Percentiles rank a stretch among this genome's conserved stretches.
Conservation (phyloP, 2,329 filamentous ascomycete species). For the Ophiocordyceps camponoti-leonardi region DNA sequence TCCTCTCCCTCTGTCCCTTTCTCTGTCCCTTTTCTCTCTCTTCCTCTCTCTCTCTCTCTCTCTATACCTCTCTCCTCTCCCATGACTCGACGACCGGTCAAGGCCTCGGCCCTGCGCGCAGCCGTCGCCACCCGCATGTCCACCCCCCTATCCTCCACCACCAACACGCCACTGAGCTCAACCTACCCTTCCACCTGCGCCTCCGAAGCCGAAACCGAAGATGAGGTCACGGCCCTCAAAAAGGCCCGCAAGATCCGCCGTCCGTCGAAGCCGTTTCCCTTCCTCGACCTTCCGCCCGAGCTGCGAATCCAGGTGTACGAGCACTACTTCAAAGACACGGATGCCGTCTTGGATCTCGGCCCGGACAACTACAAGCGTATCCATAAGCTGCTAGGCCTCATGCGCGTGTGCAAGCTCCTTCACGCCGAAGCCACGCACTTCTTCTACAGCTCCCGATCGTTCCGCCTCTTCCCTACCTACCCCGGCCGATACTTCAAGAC, state of each 20-base stretch:
- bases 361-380: constrained; percentile 47
- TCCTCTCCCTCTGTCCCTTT: no score
- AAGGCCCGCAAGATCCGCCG: constrained; percentile 13
- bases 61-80: constrained; percentile 1
- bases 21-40: no score
- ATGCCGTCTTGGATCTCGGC: constrained; percentile 46
- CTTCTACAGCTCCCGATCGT: constrained; percentile 45
- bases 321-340: constrained; percentile 37
- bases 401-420: constrained; percentile 42
- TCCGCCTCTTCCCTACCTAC: constrained; percentile 50
- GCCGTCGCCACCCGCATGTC: constrained; percentile 13
- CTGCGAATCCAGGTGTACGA: constrained; percentile 53
- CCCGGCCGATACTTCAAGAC: constrained; percentile 53
- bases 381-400: constrained; percentile 38
- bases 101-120: constrained; percentile 6
- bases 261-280: constrained; percentile 35
- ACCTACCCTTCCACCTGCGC: constrained; percentile 18
- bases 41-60: no score
- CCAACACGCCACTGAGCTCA: constrained; percentile 19
- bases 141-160: constrained; percentile 8
- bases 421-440: constrained; percentile 45
- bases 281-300: constrained; percentile 52
- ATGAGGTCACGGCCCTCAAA: constrained; percentile 19
- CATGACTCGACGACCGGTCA: constrained; percentile 9
- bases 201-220: constrained; percentile 21